Base-by-base conservation (phyloP, 352 stramenopile species). In the Pythium oligandrum region DNA sequence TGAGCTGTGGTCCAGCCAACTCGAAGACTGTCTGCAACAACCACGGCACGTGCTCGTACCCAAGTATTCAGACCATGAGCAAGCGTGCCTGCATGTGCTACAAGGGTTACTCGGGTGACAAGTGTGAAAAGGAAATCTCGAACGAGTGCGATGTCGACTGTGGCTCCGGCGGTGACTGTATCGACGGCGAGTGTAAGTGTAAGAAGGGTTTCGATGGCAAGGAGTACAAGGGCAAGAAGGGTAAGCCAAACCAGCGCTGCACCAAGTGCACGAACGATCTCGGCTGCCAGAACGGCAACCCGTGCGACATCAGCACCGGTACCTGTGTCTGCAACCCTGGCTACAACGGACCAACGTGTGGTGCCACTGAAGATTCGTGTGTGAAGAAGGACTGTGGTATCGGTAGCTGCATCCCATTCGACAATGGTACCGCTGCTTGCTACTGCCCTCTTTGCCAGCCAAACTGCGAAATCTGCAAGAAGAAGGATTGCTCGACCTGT, bases 131-230 rank as follows among this genome's bases (percentile, higher is more conserved):
- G 36, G 69, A 73, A 5, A 60, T 63, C 6, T 69, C 59, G 32
- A 72, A 56, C n/a, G 60, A 66, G 42, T 83, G 73, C 45, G 73
- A 83, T 40, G 73, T 83, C 6, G 73, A 83, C 62, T 83, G 73
- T 43, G 73, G 73, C 12, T 31, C 64, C 17, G 73, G 73, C 8
- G 73, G 70, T 32, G 68, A 74, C 53, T 83, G 73, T 32, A 68
- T 78, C 1, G 56, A 72, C 32, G 68, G 68, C 10, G 31, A 59
- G 34, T 83, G 73, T 38, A 64, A 67, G 39, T 83, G 73, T 40
- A 76, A 75, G 34, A 66, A 64, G 26, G 70, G 70, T 3, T 83
- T 63, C 39, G 62, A 77, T 26, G 73, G 70, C 46, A 74, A 73
- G 44, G 51, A 57, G 54, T 68, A 71, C 66, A 73, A 78, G 51